Base-by-base conservation (phyloP, 2,329 filamentous ascomycete genomes). In the Emmonsiellopsis sp. region DNA sequence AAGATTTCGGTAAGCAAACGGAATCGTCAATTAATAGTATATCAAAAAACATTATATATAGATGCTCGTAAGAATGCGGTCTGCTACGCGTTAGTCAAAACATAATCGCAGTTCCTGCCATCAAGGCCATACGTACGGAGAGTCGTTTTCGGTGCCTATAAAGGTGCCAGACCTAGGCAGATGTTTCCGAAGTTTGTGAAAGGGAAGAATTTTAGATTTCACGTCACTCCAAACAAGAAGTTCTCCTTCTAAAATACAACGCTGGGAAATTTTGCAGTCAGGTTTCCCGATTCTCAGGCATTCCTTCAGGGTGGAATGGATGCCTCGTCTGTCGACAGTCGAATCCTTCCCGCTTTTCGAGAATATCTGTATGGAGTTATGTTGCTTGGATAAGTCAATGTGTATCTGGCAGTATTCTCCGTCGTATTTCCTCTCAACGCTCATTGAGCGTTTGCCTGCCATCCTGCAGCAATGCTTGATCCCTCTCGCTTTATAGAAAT, bases 261-360 rank as follows among this genome's bases (percentile, higher is more conserved):
- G 77, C 6, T 71, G 72, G 31, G 75, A 77, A 57, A 95, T 68
- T 9, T 71, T 77, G 64, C 86, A 86, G 6, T 77, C 73, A 0
- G 74, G 56, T 1, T 71, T 69, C 2, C 82, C 82, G 36, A 94
- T 74, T 6, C 75, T 75, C 5, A 95, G 71, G 3, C 85, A 84
- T 3, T 82, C 72, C 42, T 77, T 74, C 53, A 95, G 82, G 1
- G 77, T 77, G 2, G 77, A 76, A 52, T 87, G 83, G 21, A 94
- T 67, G 1, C 73, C 74, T 9, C 67, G 60, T 36, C 86, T 80
- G 65, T 95, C 90, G 50, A 72, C 64, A 0, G 89, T 95, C 44
- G 89, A 92, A 59, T 95, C 88, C 65, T 93, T 94, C 54, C 90
- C 88, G 62, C 88, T 93, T 65, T 95, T 96, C 8, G 89, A 94